Conservation (phyloP, 192 early-diverging fungal genomes). For the Backusella circina region DNA sequence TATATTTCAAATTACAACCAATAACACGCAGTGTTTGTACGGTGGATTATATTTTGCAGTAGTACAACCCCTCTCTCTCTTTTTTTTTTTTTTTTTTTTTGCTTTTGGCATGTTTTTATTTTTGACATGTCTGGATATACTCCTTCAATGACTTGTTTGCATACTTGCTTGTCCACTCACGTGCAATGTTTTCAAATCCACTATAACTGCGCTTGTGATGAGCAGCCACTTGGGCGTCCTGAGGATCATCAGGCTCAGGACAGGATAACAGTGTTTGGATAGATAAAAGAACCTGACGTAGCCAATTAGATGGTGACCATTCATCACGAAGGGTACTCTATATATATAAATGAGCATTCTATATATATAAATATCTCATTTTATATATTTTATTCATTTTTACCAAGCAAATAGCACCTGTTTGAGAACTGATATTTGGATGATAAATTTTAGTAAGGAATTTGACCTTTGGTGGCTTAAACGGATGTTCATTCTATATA, state of each 20-base stretch:
- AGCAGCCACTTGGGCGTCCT: slow-evolving; percentile 53
- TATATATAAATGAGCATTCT: neutral
- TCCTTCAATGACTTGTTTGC: neutral
- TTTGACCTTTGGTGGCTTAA: slow-evolving; percentile 51
- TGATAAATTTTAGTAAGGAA: slow-evolving; percentile 51
- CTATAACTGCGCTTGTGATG: slow-evolving; percentile 39
- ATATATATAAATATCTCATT: too few species aligned
- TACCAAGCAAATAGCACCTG: slow-evolving; percentile 24
- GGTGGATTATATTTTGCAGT: too few species aligned
- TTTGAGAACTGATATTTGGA: slow-evolving; percentile 54
- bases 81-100: too few species aligned
- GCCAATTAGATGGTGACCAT: slow-evolving; percentile 71
- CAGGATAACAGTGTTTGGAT: slow-evolving; percentile 44
- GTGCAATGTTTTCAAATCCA: slow-evolving; percentile 41
- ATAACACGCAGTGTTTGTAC: too few species aligned
- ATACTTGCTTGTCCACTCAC: slow-evolving; percentile 35
- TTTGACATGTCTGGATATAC: neutral
- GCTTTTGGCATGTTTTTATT: neutral
- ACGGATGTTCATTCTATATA: slow-evolving; percentile 35
- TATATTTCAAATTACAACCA: too few species aligned
- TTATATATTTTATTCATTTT: neutral
- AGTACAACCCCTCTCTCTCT: too few species aligned
- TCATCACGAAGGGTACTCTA: slow-evolving; percentile 73
- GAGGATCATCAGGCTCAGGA: slow-evolving; percentile 52
- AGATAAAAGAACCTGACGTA: slow-evolving; percentile 45